Evolutionary conservation across 306 rosid species (phyloP).

Genomic region (Erythrophleum fordii): DNA sequence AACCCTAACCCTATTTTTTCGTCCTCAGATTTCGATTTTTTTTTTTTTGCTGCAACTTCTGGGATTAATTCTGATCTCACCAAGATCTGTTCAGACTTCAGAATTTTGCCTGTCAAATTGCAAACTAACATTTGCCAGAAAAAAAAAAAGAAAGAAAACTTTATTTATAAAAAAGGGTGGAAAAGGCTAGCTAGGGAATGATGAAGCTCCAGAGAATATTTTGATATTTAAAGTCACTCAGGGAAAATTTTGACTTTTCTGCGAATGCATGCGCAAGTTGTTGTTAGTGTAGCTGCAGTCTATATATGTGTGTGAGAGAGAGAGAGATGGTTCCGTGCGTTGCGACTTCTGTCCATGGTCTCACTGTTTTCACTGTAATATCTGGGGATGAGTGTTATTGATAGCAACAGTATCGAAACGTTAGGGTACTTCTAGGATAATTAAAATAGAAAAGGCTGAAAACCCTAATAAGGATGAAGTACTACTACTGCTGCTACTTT

Average conservation of each 20-base stretch:
- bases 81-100: constrained; percentile 38
- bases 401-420: constrained; percentile 40
- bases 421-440: constrained; percentile 20
- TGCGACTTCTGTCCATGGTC: background rate
- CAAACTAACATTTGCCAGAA: constrained; percentile 9
- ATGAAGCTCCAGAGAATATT: constrained; percentile 12
- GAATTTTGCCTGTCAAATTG: constrained; percentile 35
- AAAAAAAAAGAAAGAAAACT: constrained; percentile 6
- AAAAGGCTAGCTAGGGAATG: background rate
- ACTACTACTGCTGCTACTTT: constrained; percentile 25
- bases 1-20: constrained; percentile 42
- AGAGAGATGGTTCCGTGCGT: background rate
- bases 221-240: background rate
- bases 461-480: constrained; percentile 44
- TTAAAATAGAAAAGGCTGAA: constrained; percentile 33
- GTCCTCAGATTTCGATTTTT: constrained; percentile 20
- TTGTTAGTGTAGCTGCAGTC: background rate
- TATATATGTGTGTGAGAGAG: background rate
- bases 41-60: constrained; percentile 26
- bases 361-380: background rate
- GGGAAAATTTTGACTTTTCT: background rate
- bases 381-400: constrained; percentile 25
- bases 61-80: constrained; percentile 35
- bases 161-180: background rate
- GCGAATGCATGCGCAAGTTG: constrained; percentile 34